phyloP scores from a whole-genome alignment of 441 rosid species.

The Flueggea neowawraea region DNA sequence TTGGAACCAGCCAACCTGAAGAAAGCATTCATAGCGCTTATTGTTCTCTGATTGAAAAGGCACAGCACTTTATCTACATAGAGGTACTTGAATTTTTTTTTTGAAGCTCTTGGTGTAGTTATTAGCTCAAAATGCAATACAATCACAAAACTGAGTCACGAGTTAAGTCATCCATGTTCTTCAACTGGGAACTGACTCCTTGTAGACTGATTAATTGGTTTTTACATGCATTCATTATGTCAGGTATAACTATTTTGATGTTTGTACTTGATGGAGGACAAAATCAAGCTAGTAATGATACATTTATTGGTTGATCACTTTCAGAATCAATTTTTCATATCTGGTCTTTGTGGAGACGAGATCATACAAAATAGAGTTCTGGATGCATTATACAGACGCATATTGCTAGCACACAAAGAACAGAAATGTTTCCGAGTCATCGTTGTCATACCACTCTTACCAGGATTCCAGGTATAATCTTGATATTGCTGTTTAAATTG shows the following conservation, averaged over 20 bases:
- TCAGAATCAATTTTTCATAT: slow-evolving; percentile 99
- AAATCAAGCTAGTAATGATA: background rate
- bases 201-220: background rate
- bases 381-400: slow-evolving; percentile 81
- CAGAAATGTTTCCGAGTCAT: slow-evolving; percentile 79
- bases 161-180: background rate
- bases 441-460: slow-evolving; percentile 91
- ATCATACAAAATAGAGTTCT: slow-evolving; percentile 79
- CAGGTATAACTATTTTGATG: background rate
- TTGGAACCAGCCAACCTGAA: no score
- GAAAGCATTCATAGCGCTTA: slow-evolving; percentile 94
- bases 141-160: no score
- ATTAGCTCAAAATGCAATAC: no score
- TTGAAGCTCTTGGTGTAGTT: slow-evolving; percentile 2
- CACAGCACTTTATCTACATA: slow-evolving; percentile 86
- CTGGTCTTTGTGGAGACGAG: slow-evolving; percentile 97
- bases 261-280: background rate
- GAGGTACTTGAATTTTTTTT: slow-evolving; percentile 54
- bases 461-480: slow-evolving; percentile 85
- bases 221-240: background rate
- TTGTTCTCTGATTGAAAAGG: slow-evolving; percentile 83
- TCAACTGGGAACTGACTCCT: background rate
- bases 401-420: slow-evolving; percentile 80
- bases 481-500: background rate
- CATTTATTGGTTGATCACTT: slow-evolving; percentile 29